These are phyloP conservation scores for Nematocida ausubeli DNA, from an alignment of 371 early-diverging fungal genomes.

Conservation along the genomic window DNA sequence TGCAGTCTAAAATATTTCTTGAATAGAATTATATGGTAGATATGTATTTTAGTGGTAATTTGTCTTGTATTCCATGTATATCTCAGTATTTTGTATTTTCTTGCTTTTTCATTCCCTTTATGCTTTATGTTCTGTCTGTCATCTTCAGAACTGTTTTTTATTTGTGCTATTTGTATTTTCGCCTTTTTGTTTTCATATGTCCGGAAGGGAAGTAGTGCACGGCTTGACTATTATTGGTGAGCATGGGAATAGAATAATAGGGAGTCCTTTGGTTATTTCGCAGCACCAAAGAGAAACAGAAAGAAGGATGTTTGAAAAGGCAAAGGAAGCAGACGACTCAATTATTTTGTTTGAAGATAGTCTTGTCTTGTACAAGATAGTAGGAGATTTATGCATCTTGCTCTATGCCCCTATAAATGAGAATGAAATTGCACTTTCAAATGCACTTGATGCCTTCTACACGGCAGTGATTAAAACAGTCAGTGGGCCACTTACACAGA, in stretches of 20 bases:
- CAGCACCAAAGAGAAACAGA: neutral
- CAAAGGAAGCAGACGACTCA: constrained; percentile 42
- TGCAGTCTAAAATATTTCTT: no score
- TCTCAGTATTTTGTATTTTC: neutral
- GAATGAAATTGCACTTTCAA: constrained; percentile 64
- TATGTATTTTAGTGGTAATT: no score
- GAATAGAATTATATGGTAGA: no score
- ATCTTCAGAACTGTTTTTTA: neutral
- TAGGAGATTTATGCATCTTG: constrained; percentile 58
- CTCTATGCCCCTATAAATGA: constrained; percentile 53
- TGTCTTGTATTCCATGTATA: no score
- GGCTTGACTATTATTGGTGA: constrained; percentile 51
- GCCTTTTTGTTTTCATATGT: constrained; percentile 17
- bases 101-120: neutral
- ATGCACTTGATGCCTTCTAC: constrained; percentile 64
- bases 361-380: constrained; percentile 58
- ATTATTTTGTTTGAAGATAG: constrained; percentile 50
- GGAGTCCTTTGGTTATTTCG: constrained; percentile 13
- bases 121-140: neutral
- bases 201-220: constrained; percentile 17
- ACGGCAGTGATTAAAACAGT: constrained; percentile 50
- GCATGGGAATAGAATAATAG: constrained; percentile 32
- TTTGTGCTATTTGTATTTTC: neutral
- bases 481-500: constrained; percentile 54
- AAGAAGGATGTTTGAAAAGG: constrained; percentile 38